Evolutionary conservation across 139 green algal species (phyloP).

Genomic region (Diplosphaera chodatii): DNA sequence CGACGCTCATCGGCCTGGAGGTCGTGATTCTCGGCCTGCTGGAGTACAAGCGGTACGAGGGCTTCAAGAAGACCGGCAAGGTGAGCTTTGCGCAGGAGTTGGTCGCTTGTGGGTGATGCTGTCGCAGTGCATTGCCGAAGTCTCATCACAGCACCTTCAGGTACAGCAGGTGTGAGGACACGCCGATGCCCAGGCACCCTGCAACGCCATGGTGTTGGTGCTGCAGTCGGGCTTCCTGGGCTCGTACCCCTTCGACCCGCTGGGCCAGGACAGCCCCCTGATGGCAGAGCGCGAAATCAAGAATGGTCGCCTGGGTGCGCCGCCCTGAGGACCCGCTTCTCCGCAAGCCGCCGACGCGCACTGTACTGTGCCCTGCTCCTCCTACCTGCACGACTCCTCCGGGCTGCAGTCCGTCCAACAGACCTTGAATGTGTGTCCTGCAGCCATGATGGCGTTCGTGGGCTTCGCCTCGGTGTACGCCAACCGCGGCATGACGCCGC

Average conservation of each 20-base stretch:
- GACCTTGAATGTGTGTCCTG: too few relatives aligned
- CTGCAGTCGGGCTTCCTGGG: conserved; percentile 24
- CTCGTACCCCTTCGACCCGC: conserved; percentile 28
- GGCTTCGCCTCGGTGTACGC: neutral
- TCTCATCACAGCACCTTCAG: too few relatives aligned
- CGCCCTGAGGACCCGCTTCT: too few relatives aligned
- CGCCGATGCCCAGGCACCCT: too few relatives aligned
- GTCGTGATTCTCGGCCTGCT: conserved; percentile 63
- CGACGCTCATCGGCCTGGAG: conserved; percentile 56
- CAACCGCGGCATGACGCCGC: neutral
- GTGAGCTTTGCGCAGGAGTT: too few relatives aligned
- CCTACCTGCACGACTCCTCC: too few relatives aligned
- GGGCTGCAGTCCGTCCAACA: too few relatives aligned
- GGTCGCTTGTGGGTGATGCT: too few relatives aligned
- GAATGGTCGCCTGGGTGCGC: conserved; percentile 38
- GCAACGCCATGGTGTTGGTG: neutral
- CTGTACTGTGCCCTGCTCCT: too few relatives aligned
- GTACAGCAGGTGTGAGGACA: too few relatives aligned
- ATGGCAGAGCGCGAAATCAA: conserved; percentile 47
- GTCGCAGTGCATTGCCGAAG: too few relatives aligned
- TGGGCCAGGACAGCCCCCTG: conserved; percentile 31
- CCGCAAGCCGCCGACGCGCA: too few relatives aligned
- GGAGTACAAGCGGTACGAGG: conserved; percentile 77
- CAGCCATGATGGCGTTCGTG: neutral
- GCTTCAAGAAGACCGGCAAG: conserved; percentile 77